Percentiles rank a stretch among this genome's conserved stretches.
These are phyloP conservation scores for Epichloe aotearoae DNA, from an alignment of 2,329 filamentous ascomycete genomes.

Conservation along the genomic window DNA sequence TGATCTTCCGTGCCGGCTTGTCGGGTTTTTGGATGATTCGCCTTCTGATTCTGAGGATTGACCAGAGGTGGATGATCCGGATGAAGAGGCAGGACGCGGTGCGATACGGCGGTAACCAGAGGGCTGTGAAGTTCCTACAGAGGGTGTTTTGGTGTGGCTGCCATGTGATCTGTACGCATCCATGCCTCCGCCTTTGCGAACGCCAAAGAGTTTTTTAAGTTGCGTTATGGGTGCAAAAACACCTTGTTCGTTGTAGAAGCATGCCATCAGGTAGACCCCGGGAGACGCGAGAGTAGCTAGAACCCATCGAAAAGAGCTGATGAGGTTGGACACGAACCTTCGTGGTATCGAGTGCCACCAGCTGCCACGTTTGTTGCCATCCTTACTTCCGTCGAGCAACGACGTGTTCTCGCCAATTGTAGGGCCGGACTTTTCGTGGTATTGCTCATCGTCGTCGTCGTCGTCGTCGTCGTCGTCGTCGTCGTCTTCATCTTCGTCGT, in stretches of 20 bases:
- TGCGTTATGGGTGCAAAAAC: constrained; percentile 67
- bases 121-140: constrained; percentile 7
- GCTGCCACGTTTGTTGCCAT: constrained; percentile 23
- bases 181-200: constrained; percentile 26
- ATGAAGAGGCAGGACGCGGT: constrained; percentile 15
- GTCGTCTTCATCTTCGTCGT: constrained; percentile 25
- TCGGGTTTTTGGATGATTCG: constrained; percentile 27
- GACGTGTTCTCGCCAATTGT: constrained; percentile 51
- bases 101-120: constrained; percentile 16
- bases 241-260: constrained; percentile 69
- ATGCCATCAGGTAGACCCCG: constrained; percentile 68
- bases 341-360: constrained; percentile 49
- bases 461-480: constrained; percentile 24
- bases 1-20: constrained; percentile 44
- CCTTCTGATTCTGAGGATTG: constrained; percentile 60
- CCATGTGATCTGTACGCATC: constrained; percentile 2
- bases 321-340: constrained; percentile 56
- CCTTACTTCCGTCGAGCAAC: constrained; percentile 30
- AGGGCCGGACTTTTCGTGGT: constrained; percentile 20
- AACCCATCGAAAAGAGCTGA: constrained; percentile 66
- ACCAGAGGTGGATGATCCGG: constrained; percentile 44
- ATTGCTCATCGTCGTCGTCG: constrained; percentile 22
- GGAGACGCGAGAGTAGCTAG: constrained; percentile 68
- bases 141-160: not conserved
- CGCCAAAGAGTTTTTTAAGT: constrained; percentile 51